phyloP scores from a whole-genome alignment of 2,329 filamentous ascomycete genomes.

The Trichoderma koningii region DNA sequence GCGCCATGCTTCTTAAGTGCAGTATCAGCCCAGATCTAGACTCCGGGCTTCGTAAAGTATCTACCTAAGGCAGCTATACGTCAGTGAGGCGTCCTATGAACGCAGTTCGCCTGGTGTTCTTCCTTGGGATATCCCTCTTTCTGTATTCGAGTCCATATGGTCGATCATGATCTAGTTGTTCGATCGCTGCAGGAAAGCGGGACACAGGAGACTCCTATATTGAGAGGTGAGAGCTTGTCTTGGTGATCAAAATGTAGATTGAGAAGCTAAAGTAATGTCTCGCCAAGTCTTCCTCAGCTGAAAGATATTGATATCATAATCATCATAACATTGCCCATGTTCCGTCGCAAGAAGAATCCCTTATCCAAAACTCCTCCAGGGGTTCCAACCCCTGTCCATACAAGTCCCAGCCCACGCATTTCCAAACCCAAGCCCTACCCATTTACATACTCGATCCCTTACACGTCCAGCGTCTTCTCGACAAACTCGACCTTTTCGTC shows the following conservation, averaged over 20 bases:
- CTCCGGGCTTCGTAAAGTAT: neutral
- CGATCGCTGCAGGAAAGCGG: neutral
- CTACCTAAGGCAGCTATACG: neutral
- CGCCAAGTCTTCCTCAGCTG: neutral
- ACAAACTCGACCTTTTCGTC: conserved; percentile 25
- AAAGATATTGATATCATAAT: conserved; percentile 15
- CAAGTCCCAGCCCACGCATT: neutral
- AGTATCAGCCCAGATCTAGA: neutral
- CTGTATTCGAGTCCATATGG: too few relatives aligned
- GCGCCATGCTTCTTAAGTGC: conserved; percentile 9
- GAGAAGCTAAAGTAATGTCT: conserved; percentile 5
- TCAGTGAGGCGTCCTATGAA: too few relatives aligned
- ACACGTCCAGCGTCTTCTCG: conserved; percentile 25
- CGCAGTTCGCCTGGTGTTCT: too few relatives aligned
- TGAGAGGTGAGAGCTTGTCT: neutral
- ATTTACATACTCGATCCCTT: neutral
- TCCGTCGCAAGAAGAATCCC: conserved; percentile 10
- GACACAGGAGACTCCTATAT: neutral
- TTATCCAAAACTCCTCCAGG: conserved; percentile 20
- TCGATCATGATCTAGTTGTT: neutral
- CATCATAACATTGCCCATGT: conserved; percentile 21
- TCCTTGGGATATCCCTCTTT: too few relatives aligned
- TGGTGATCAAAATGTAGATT: conserved; percentile 1
- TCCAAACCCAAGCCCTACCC: neutral
- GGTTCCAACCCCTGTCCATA: conserved; percentile 12